Conservation (phyloP, 2,329 filamentous ascomycete species). For the Colletotrichum theobromicola region DNA sequence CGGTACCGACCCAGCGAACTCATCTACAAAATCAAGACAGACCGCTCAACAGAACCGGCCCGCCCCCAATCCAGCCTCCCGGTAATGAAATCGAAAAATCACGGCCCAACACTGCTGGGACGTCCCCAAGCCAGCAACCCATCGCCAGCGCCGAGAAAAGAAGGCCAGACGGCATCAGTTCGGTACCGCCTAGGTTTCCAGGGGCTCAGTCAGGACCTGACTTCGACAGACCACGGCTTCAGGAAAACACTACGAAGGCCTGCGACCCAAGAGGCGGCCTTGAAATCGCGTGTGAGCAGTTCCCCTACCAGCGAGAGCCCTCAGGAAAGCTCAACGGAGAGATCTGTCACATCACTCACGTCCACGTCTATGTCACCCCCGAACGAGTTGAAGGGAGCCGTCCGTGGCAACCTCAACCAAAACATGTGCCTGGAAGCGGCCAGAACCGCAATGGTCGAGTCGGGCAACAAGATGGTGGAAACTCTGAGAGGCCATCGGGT, state of each 20-base stretch:
- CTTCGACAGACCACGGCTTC: not conserved
- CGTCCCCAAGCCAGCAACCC: not conserved
- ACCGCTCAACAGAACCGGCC: not conserved
- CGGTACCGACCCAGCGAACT: not conserved
- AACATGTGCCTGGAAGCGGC: not conserved
- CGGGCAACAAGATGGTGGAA: slow-evolving; percentile 14
- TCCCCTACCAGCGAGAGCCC: not conserved
- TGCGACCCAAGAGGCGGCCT: slow-evolving; percentile 7
- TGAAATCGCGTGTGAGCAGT: slow-evolving; percentile 1
- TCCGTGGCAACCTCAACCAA: not conserved
- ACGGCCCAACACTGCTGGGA: not conserved
- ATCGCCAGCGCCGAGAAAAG: not conserved
- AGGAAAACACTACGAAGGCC: not conserved
- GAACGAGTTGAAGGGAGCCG: not conserved
- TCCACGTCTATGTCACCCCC: slow-evolving; percentile 16
- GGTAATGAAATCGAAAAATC: not conserved
- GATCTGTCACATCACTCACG: slow-evolving; percentile 8
- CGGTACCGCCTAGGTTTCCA: not conserved
- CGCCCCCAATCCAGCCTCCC: not conserved
- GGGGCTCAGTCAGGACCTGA: not conserved
- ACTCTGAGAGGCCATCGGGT: not conserved
- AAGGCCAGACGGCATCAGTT: not conserved
- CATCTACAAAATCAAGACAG: not conserved
- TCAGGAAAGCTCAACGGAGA: not conserved
- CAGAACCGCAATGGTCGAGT: not conserved